These are phyloP conservation scores for Yamadazyma friedrichii DNA, from an alignment of 1,139 yeast genomes.

Conservation along the genomic window DNA sequence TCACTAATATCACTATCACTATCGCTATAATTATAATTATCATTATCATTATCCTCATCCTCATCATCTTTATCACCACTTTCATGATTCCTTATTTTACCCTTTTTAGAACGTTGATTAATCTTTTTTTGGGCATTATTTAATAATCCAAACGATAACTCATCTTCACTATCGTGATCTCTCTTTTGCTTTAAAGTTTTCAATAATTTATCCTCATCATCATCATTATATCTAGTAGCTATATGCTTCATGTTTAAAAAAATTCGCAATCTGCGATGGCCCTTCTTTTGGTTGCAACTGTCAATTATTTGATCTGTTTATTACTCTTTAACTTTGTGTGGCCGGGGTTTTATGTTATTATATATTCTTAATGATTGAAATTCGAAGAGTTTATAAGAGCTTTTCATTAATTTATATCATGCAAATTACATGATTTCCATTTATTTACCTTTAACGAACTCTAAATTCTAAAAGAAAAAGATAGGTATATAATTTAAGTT, in stretches of 20 bases:
- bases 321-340: background rate
- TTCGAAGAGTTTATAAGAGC: background rate
- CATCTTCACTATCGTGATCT: slow-evolving; percentile 36
- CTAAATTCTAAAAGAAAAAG: too few relatives aligned
- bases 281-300: background rate
- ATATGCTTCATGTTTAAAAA: slow-evolving; percentile 7
- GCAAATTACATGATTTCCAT: too few relatives aligned
- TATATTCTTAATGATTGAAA: background rate
- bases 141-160: slow-evolving; percentile 58
- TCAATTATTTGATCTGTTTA: too few relatives aligned
- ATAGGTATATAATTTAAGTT: background rate
- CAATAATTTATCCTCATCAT: slow-evolving; percentile 21
- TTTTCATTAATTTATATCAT: background rate
- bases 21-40: background rate
- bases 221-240: slow-evolving; percentile 10
- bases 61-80: background rate
- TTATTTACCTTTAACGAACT: too few relatives aligned
- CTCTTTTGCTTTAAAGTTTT: slow-evolving; percentile 18
- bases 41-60: slow-evolving; percentile 15
- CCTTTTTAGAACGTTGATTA: slow-evolving; percentile 8
- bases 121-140: slow-evolving; percentile 55
- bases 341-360: slow-evolving; percentile 1
- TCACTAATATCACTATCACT: background rate
- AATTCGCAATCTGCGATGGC: slow-evolving; percentile 6
- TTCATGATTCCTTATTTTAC: background rate